A percentile compares a stretch with the other conserved stretches of the same genome.
phyloP scores from a whole-genome alignment of 2,329 filamentous ascomycete species.

The Pochonia chlamydosporia region DNA sequence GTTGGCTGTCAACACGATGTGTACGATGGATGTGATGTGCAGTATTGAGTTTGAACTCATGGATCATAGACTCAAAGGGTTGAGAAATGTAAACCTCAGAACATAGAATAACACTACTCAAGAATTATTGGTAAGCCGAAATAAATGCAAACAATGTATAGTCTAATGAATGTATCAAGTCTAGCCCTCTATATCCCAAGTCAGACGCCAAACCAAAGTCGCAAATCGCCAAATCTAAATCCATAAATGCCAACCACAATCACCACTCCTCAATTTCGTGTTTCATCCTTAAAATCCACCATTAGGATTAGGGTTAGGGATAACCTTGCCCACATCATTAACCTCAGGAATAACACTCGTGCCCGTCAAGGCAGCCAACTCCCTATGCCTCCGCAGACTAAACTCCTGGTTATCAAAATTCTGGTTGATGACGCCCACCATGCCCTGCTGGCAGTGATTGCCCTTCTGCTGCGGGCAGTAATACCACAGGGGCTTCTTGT shows the following conservation, averaged over 20 bases:
- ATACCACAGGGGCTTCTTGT: slow-evolving; percentile 37
- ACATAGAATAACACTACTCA: too few species aligned
- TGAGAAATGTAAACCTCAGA: too few species aligned
- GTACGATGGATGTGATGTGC: too few species aligned
- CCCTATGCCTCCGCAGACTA: slow-evolving; percentile 28
- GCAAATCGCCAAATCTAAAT: too few species aligned
- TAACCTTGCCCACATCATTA: slow-evolving; percentile 24
- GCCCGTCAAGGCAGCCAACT: slow-evolving; percentile 22
- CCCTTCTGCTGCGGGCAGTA: slow-evolving; percentile 36
- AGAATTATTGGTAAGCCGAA: too few species aligned
- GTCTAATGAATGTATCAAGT: too few species aligned
- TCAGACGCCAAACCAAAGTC: too few species aligned
- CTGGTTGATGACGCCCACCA: slow-evolving; percentile 42
- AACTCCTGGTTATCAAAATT: slow-evolving; percentile 23
- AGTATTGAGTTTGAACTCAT: too few species aligned
- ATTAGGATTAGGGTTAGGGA: slow-evolving; percentile 30
- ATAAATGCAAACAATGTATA: too few species aligned
- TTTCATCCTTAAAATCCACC: slow-evolving; percentile 4
- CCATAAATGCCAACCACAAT: not conserved
- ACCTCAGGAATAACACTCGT: slow-evolving; percentile 19
- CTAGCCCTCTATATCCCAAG: too few species aligned
- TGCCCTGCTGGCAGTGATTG: slow-evolving; percentile 41
- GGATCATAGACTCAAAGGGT: too few species aligned
- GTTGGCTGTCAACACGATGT: too few species aligned
- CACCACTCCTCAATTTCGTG: not conserved